Evolutionary conservation across 1,139 yeast species (phyloP).

Genomic region (Kodamaea ohmeri): DNA sequence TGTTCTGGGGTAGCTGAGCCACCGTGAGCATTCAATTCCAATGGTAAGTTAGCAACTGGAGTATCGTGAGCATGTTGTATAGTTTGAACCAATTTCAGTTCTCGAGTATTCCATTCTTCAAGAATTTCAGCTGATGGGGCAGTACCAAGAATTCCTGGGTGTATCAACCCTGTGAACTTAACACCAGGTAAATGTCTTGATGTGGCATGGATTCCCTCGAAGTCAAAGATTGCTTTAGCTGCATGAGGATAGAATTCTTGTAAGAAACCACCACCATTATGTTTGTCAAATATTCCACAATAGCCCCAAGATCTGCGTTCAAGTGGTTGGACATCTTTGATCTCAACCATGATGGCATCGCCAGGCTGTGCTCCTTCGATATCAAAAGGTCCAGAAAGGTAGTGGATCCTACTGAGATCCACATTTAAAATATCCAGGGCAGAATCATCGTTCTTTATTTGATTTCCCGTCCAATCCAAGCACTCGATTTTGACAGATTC

Average conservation of each 20-base stretch:
- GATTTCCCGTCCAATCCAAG: constrained; percentile 54
- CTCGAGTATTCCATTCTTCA: constrained; percentile 44
- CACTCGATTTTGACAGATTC: constrained; percentile 48
- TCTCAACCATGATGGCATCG: constrained; percentile 47
- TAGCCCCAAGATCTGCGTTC: constrained; percentile 55
- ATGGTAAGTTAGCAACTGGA: constrained; percentile 44
- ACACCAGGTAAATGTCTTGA: constrained; percentile 50
- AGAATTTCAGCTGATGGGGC: constrained; percentile 45
- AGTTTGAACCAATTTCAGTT: constrained; percentile 27
- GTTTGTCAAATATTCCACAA: constrained; percentile 45
- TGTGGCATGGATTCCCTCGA: constrained; percentile 48
- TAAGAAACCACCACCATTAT: constrained; percentile 50
- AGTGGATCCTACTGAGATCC: constrained; percentile 45
- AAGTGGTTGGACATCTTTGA: constrained; percentile 50
- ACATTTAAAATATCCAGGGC: constrained; percentile 47
- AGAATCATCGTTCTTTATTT: constrained; percentile 41
- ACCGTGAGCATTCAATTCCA: constrained; percentile 32
- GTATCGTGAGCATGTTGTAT: constrained; percentile 30
- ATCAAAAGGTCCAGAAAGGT: constrained; percentile 47
- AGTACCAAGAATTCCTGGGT: constrained; percentile 51
- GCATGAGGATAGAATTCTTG: constrained; percentile 48
- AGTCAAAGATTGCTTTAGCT: constrained; percentile 51
- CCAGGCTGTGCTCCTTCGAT: constrained; percentile 47
- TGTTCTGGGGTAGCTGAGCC: constrained; percentile 33
- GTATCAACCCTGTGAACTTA: constrained; percentile 41